A percentile compares a stretch with the other conserved stretches of the same genome.
These are phyloP conservation scores for Talaromyces borbonicus DNA, from an alignment of 495 filamentous ascomycete species.

Conservation along the genomic window DNA sequence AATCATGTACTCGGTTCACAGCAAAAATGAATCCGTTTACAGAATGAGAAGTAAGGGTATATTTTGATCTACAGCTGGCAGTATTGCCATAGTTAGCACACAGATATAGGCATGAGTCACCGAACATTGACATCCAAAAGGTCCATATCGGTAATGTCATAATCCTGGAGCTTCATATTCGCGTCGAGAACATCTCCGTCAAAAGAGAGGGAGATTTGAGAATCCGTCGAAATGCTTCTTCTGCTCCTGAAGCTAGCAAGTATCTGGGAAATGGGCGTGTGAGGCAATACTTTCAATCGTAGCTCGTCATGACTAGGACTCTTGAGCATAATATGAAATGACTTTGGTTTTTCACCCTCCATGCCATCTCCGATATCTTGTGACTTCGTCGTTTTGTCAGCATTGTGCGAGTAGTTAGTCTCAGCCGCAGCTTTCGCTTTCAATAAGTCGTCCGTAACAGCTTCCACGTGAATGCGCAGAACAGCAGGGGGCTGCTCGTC, in stretches of 20 bases:
- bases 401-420: constrained; percentile 10
- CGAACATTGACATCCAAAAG: constrained; percentile 65
- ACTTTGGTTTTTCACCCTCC: constrained; percentile 15
- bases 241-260: constrained; percentile 40
- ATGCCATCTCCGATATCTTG: constrained; percentile 13
- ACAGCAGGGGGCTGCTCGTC: constrained; percentile 19
- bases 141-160: constrained; percentile 75
- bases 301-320: constrained; percentile 46
- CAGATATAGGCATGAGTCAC: constrained; percentile 9
- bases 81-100: no score
- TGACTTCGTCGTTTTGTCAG: no score
- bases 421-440: constrained; percentile 9
- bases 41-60: no score
- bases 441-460: constrained; percentile 51
- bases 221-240: constrained; percentile 34
- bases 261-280: constrained; percentile 46
- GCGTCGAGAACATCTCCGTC: constrained; percentile 70
- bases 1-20: no score
- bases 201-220: constrained; percentile 55
- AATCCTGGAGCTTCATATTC: constrained; percentile 47
- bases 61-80: no score
- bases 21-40: no score
- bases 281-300: constrained; percentile 46
- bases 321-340: constrained; percentile 49
- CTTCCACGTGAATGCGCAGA: constrained; percentile 54